These are phyloP conservation scores for Bipolaris bicolor DNA, from an alignment of 2,329 filamentous ascomycete genomes.

Conservation along the genomic window DNA sequence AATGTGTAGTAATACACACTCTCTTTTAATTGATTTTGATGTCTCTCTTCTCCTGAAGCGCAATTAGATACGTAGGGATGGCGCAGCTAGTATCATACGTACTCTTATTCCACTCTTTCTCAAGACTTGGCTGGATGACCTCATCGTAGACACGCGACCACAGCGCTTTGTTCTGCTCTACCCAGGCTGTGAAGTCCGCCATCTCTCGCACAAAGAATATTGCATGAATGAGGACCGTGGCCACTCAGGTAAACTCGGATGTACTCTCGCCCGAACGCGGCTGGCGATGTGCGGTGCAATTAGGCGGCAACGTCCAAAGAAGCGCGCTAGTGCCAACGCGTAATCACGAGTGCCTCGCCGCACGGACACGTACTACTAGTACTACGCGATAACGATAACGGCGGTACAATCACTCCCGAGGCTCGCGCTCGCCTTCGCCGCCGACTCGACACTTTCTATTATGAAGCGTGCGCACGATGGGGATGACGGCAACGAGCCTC, in stretches of 20 bases:
- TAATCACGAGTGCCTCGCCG: conserved; percentile 25
- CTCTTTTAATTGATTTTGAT: conserved; percentile 32
- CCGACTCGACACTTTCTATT: conserved; percentile 10
- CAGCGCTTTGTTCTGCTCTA: conserved; percentile 36
- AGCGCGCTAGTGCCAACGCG: conserved; percentile 23
- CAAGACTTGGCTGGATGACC: conserved; percentile 41
- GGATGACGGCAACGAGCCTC: conserved; percentile 31
- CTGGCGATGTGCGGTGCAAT: conserved; percentile 17
- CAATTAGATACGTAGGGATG: conserved; percentile 4
- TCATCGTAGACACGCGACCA: conserved; percentile 44
- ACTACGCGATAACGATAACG: conserved; percentile 30
- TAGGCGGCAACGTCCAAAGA: conserved; percentile 8
- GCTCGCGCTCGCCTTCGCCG: conserved; percentile 16
- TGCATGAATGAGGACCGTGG: background rate
- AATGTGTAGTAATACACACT: conserved; percentile 24
- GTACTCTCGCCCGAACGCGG: background rate
- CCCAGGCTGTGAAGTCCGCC: conserved; percentile 36
- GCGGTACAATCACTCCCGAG: conserved; percentile 4
- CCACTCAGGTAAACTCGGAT: background rate
- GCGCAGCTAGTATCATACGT: conserved; percentile 9
- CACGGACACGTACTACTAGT: conserved; percentile 13
- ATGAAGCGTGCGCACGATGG: conserved; percentile 50
- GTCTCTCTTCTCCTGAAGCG: conserved; percentile 32
- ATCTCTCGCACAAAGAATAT: conserved; percentile 23
- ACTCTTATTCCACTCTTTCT: conserved; percentile 45